Evolutionary conservation across 1,139 yeast genomes (phyloP).

Genomic region (Meyerozyma athensensis): DNA sequence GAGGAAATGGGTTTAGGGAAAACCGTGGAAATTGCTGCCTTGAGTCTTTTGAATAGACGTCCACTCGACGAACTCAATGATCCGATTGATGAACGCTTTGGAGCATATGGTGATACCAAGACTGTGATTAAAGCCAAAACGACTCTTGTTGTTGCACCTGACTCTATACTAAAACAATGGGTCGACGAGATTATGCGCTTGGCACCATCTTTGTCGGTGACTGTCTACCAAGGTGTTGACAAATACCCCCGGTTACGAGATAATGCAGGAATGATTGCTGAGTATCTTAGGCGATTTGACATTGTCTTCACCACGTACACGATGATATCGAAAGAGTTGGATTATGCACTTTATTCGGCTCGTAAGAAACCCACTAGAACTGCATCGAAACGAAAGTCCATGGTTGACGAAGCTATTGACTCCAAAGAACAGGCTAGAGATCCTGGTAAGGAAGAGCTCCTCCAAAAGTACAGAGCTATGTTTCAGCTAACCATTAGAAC

Average conservation of each 20-base stretch:
- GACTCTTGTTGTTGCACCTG: conserved; percentile 81
- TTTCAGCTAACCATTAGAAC: conserved; percentile 26
- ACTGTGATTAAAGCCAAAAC: conserved; percentile 55
- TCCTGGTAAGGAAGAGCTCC: conserved; percentile 1
- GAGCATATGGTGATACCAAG: conserved; percentile 33
- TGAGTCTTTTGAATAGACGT: conserved; percentile 56
- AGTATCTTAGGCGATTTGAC: conserved; percentile 54
- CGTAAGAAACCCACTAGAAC: conserved; percentile 50
- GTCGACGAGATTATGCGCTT: conserved; percentile 60
- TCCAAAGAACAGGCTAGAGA: conserved; percentile 5
- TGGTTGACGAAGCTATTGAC: conserved; percentile 10
- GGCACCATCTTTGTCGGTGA: conserved; percentile 53
- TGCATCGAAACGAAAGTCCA: conserved; percentile 15
- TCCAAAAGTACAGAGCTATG: conserved; percentile 20
- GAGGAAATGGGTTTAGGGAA: conserved; percentile 98
- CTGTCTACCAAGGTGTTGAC: conserved; percentile 59
- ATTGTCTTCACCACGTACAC: conserved; percentile 79
- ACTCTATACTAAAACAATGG: conserved; percentile 82
- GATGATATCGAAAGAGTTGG: conserved; percentile 68
- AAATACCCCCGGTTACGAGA: conserved; percentile 40
- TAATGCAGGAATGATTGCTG: conserved; percentile 41
- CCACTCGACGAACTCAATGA: conserved; percentile 41
- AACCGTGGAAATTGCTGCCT: conserved; percentile 75
- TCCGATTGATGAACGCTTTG: conserved; percentile 29
- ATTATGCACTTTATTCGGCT: conserved; percentile 71